These are phyloP conservation scores for Fraxinus albicans DNA, from an alignment of 305 asterid species.

Conservation along the genomic window DNA sequence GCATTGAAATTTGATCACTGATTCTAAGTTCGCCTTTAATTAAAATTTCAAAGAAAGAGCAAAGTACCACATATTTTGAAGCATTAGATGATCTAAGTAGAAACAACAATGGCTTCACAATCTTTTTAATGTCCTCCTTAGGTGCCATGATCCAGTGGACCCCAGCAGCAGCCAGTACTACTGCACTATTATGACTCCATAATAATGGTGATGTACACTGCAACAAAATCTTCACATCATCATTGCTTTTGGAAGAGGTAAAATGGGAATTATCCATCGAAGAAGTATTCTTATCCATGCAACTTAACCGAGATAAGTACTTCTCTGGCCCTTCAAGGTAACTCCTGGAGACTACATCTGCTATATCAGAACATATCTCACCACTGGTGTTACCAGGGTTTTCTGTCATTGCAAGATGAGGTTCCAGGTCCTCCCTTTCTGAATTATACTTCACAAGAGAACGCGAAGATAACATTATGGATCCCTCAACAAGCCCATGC, in stretches of 20 bases:
- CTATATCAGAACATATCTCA: conserved; percentile 54
- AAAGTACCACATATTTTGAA: conserved; percentile 88
- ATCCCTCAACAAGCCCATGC: conserved; percentile 88
- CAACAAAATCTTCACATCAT: conserved; percentile 75
- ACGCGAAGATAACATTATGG: conserved; percentile 60
- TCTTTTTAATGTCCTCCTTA: conserved; percentile 62
- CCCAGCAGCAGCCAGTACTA: conserved; percentile 96
- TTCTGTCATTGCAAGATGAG: conserved; percentile 36
- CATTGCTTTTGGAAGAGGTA: conserved; percentile 78
- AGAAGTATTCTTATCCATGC: conserved; percentile 44
- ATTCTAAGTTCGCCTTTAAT: conserved; percentile 1
- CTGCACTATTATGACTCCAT: conserved; percentile 93
- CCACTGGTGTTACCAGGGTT: conserved; percentile 30
- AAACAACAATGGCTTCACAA: conserved; percentile 88
- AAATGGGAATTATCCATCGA: conserved; percentile 46
- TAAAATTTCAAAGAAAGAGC: conserved; percentile 13
- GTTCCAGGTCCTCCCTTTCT: conserved; percentile 39
- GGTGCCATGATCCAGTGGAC: conserved; percentile 99
- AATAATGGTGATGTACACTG: conserved; percentile 87
- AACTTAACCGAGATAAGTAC: conserved; percentile 61
- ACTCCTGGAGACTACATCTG: conserved; percentile 67
- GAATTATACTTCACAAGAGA: conserved; percentile 37
- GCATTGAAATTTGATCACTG: neutral
- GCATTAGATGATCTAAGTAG: conserved; percentile 85
- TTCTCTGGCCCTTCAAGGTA: conserved; percentile 96